Conservation (phyloP, 1,139 yeast genomes). For the Yamadazyma membranifaciens region DNA sequence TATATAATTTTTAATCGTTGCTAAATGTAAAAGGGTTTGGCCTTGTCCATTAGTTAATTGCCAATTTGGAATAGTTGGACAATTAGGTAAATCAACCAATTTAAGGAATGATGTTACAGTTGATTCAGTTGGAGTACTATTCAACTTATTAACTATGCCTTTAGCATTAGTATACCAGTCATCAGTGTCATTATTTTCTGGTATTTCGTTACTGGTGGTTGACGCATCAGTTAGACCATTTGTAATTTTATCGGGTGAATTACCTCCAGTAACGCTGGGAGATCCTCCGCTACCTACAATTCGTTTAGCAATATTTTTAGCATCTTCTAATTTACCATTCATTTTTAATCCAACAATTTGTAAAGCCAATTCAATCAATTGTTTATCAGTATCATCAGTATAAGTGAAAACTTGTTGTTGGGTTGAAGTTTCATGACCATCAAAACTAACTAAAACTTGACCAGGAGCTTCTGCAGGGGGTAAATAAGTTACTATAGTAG, state of each 20-base stretch:
- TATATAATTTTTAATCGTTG: slow-evolving; percentile 70
- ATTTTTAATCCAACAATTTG: slow-evolving; percentile 93
- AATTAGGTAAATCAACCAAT: slow-evolving; percentile 58
- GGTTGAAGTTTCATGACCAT: slow-evolving; percentile 42
- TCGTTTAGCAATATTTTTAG: slow-evolving; percentile 82
- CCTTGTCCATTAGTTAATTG: slow-evolving; percentile 79
- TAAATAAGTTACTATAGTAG: slow-evolving; percentile 87
- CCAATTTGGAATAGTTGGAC: slow-evolving; percentile 72
- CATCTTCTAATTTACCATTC: slow-evolving; percentile 93
- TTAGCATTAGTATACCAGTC: slow-evolving; percentile 54
- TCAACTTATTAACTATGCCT: slow-evolving; percentile 47
- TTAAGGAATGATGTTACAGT: slow-evolving; percentile 64
- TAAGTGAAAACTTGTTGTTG: slow-evolving; percentile 74
- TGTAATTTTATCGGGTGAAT: slow-evolving; percentile 4
- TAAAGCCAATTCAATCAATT: slow-evolving; percentile 84
- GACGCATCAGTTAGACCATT: slow-evolving; percentile 7
- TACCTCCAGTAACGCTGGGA: slow-evolving; percentile 15
- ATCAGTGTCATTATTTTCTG: slow-evolving; percentile 3
- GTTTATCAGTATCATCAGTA: slow-evolving; percentile 89
- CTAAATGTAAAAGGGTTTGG: slow-evolving; percentile 82
- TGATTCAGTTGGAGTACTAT: slow-evolving; percentile 52
- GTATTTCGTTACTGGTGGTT: neutral
- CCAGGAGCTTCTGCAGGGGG: slow-evolving; percentile 92
- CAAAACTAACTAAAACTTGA: slow-evolving; percentile 84
- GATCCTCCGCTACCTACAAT: slow-evolving; percentile 59